Base-by-base conservation (phyloP, 352 stramenopile genomes). In the Pythium apleroticum region DNA sequence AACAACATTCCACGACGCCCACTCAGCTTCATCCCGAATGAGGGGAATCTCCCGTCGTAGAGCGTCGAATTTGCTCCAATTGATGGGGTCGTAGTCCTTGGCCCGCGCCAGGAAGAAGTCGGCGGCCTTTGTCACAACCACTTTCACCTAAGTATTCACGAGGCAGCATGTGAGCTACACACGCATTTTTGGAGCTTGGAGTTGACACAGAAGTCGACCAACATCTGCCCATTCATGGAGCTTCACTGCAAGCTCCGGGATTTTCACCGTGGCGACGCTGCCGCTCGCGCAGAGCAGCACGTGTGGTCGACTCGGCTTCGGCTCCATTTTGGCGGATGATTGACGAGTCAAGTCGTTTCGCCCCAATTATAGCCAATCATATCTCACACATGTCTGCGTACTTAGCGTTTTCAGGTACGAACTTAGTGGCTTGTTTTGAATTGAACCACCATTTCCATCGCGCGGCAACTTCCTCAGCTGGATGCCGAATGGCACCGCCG, bases 181-280 rank as follows among this genome's bases (percentile, higher is more conserved):
- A 24, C 7, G 17, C 5, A n/a, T n/a, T 20, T 48, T 48, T 48
- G 15, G 15, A 48, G 20, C 19, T 24, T 10, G 19, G 24, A 48
- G 3, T 20, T 7, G 43, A 15, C 19, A 22, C 5, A 50, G 4
- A 28, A 7, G 8, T 50, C n/a, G 43, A 20, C 67, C 0, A 41
- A 95, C 88, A 66, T 97, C 84, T 25, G 76, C 79, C 7, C 72
- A 77, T 43, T 69, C 70, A 7, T 68, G 54, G 4, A 97, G 72
- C 45, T 75, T 74, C 14, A 88, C 66, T 10, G 82, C 86, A 10
- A 97, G 73, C 71, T 96, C 86, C 20, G 90, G 88, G 39, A 95
- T 72, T 65, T 97, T 97, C 45, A 97, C 81, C 3, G 85, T 85
- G 55, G 90, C 89, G 31, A 97, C 90, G 59, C 87, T 96, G 55